A percentile compares a stretch with the other conserved stretches of the same genome.
Evolutionary conservation across 2,329 filamentous ascomycete species (phyloP).

Genomic region (Fusarium papillatum): DNA sequence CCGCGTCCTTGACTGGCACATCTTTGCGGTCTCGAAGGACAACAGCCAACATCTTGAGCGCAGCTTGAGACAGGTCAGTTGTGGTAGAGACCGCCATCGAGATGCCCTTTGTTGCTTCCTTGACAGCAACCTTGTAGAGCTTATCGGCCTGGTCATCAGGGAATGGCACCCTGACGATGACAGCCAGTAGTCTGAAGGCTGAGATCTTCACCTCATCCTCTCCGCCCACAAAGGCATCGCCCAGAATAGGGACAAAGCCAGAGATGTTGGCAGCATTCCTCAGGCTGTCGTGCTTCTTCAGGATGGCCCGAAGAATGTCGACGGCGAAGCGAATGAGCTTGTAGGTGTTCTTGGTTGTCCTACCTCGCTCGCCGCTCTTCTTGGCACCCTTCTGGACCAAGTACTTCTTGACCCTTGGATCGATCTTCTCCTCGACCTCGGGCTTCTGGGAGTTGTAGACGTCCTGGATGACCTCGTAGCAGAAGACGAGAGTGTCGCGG

Average conservation of each 20-base stretch:
- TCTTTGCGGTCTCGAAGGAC: constrained; percentile 86
- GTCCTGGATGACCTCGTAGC: constrained; percentile 93
- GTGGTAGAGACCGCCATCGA: constrained; percentile 83
- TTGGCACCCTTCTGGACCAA: constrained; percentile 85
- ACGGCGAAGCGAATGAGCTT: constrained; percentile 92
- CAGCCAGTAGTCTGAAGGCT: constrained; percentile 85
- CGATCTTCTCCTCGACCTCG: constrained; percentile 65
- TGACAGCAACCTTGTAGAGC: constrained; percentile 82
- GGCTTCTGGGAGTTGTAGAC: constrained; percentile 78
- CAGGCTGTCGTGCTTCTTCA: constrained; percentile 87
- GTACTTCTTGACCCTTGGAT: constrained; percentile 78
- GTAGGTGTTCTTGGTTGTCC: constrained; percentile 84
- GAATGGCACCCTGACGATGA: constrained; percentile 88
- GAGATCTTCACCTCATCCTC: constrained; percentile 96
- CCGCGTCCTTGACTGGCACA: constrained; percentile 82
- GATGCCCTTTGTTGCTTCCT: constrained; percentile 87
- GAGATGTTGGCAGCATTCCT: constrained; percentile 84
- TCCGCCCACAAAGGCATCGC: constrained; percentile 85
- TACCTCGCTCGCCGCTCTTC: constrained; percentile 78
- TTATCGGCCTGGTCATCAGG: constrained; percentile 75
- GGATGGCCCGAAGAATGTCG: constrained; percentile 86
- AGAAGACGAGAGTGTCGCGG: constrained; percentile 90
- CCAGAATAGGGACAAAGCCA: constrained; percentile 90
- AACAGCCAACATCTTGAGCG: constrained; percentile 88
- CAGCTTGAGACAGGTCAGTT: constrained; percentile 87